Evolutionary conservation across 345 rosid species (phyloP).

Genomic region (Gossypium australe): DNA sequence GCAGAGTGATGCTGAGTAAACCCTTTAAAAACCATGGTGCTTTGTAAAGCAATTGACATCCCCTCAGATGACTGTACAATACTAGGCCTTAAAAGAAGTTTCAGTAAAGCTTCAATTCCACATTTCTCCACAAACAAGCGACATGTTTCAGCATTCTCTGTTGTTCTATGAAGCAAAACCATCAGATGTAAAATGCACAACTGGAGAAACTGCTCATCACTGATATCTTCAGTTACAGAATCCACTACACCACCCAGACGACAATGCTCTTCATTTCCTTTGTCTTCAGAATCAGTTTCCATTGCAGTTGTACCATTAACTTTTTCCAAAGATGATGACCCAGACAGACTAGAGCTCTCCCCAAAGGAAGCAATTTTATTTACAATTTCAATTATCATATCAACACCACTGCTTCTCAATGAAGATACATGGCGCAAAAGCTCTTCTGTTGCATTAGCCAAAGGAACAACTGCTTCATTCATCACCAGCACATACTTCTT

Average conservation of each 20-base stretch:
- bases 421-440: slow-evolving; percentile 90
- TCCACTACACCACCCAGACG: slow-evolving; percentile 43
- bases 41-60: slow-evolving; percentile 86
- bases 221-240: slow-evolving; percentile 42
- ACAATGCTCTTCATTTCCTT: slow-evolving; percentile 42
- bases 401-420: slow-evolving; percentile 78
- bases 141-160: slow-evolving; percentile 91
- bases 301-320: slow-evolving; percentile 53
- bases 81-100: slow-evolving; percentile 75
- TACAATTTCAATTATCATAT: slow-evolving; percentile 81
- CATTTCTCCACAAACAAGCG: slow-evolving; percentile 91
- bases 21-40: slow-evolving; percentile 97
- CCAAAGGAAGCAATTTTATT: slow-evolving; percentile 68
- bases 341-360: slow-evolving; percentile 34
- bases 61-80: slow-evolving; percentile 96
- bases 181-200: slow-evolving; percentile 87
- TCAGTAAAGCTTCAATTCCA: slow-evolving; percentile 84
- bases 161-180: slow-evolving; percentile 77
- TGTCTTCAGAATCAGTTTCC: slow-evolving; percentile 85
- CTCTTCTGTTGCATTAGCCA: slow-evolving; percentile 95
- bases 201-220: slow-evolving; percentile 81
- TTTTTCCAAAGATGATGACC: slow-evolving; percentile 41
- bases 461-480: slow-evolving; percentile 92
- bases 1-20: slow-evolving; percentile 90
- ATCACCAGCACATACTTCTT: slow-evolving; percentile 81